Base-by-base conservation (phyloP, 2,329 filamentous ascomycete species). In the Scytalidium lignicola region DNA sequence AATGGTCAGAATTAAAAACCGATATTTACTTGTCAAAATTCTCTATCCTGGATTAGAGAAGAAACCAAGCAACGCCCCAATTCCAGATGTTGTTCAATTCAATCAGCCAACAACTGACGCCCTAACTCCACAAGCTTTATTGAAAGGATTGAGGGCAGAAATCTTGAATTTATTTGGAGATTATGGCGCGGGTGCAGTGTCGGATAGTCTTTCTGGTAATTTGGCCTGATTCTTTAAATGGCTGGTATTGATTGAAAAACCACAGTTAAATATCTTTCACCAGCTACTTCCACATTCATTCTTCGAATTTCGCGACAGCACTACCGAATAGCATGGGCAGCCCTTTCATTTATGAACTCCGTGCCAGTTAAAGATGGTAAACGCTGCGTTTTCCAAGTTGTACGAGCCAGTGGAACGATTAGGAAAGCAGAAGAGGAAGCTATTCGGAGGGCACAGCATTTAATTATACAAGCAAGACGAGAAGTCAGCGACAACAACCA, bases 1-100 rank as follows among this genome's bases (percentile, higher is more conserved):
- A 44, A 96, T 99, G 93, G 93, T 99, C 52, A 89, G 93, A 64
- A 82, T 97, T 58, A 99, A 99, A 70, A 87, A 96, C 69, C 85
- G 93, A 61, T 99, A 99, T 67, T 80, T 99, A 17, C 82, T 97
- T n/a, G 82, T 97, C 54, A 89, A 95, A 65, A 90, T 97, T 57
- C 76, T 97, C 43, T 96, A 96, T 62, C 90, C 91, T 0, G 76
- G 82, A 61, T 60, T 52, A 53, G 62, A 43, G 56, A 55, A 57
- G 18, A 42, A 26, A 10, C 39, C 48, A 43, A 51, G 59, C 52
- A 67, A 66, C 50, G 44, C 64, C 28, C 66, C 69, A 58, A 58
- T 76, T 62, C 67, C 86, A 64, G 67, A 80, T 71, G 42, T 87
- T 50, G 71, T 97, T 22, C 75, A 83, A 47, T 85, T 95, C 69